Conservation (phyloP, 805 yeast species). For the Clavispora fructus region DNA sequence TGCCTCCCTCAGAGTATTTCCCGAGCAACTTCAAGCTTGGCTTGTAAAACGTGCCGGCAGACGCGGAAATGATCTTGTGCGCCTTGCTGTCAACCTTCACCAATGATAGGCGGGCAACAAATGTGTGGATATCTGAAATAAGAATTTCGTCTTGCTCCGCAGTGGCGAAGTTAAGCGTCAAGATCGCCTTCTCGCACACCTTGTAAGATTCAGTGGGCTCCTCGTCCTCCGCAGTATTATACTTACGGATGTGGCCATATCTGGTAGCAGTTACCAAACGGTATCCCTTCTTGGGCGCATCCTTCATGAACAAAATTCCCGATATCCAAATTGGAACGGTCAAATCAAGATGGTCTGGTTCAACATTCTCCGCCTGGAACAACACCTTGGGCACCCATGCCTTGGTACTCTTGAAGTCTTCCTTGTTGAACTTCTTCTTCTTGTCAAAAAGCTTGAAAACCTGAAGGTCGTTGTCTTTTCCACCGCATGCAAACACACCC, state of each 20-base stretch:
- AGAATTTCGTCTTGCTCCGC: constrained; percentile 38
- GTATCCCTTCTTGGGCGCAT: constrained; percentile 33
- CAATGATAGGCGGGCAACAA: constrained; percentile 51
- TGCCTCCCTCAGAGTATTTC: constrained; percentile 47
- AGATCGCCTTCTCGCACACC: constrained; percentile 50
- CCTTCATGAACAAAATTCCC: constrained; percentile 43
- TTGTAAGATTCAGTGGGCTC: constrained; percentile 60
- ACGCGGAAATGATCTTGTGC: constrained; percentile 32
- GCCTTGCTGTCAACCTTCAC: constrained; percentile 31
- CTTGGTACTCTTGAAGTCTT: constrained; percentile 12
- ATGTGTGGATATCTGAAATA: constrained; percentile 68
- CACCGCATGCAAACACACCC: constrained; percentile 74
- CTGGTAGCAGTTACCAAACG: constrained; percentile 62
- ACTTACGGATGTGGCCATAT: constrained; percentile 70
- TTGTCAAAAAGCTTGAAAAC: constrained; percentile 35
- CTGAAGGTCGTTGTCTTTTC: constrained; percentile 72
- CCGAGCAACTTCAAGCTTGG: constrained; percentile 54
- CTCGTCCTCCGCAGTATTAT: constrained; percentile 62
- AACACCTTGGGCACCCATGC: constrained; percentile 23
- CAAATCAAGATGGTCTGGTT: constrained; percentile 69
- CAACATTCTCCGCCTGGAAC: constrained; percentile 79
- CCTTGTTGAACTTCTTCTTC: constrained; percentile 10
- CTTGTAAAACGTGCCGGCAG: constrained; percentile 42
- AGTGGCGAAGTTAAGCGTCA: constrained; percentile 35
- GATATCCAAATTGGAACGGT: constrained; percentile 81